phyloP scores from a whole-genome alignment of 495 filamentous ascomycete species.

The Viridothelium virens region DNA sequence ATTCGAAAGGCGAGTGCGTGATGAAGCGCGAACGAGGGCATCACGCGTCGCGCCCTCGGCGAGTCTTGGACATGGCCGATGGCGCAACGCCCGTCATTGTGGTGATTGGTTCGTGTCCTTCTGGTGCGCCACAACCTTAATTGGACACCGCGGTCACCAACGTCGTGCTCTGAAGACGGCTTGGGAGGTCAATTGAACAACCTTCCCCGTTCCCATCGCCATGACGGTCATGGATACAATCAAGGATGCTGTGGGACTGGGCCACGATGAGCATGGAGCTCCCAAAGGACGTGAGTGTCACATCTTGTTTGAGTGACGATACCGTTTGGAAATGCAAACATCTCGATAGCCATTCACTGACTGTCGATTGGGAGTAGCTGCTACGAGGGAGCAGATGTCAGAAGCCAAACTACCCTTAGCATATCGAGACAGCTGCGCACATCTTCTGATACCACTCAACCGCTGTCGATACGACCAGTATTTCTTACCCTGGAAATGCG shows the following conservation, averaged over 20 bases:
- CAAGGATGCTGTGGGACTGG: conserved; percentile 38
- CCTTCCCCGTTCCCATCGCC: conserved; percentile 1
- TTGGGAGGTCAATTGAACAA: not conserved
- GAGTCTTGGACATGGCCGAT: not conserved
- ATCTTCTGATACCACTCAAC: conserved; percentile 91
- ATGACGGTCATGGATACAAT: conserved; percentile 38
- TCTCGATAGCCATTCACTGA: not conserved
- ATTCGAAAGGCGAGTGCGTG: not conserved
- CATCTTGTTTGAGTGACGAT: not conserved
- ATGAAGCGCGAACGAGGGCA: not conserved
- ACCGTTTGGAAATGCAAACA: not conserved
- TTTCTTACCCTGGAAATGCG: conserved; percentile 96
- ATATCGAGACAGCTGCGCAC: conserved; percentile 90
- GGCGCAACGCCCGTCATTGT: not conserved
- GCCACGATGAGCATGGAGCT: conserved; percentile 18
- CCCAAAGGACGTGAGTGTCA: conserved; percentile 11
- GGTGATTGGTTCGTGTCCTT: not conserved
- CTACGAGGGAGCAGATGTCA: conserved; percentile 84
- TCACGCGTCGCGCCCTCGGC: not conserved
- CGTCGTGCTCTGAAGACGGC: not conserved
- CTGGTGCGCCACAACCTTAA: not conserved
- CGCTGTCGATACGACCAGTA: conserved; percentile 84
- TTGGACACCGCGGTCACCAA: not conserved
- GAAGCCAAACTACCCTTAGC: conserved; percentile 78
- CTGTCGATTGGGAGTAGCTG: conserved; percentile 33